Evolutionary conservation across 495 filamentous ascomycete genomes (phyloP), one percentile per base, ranked within the genome.

Genomic region (Penicillium coprophilum): DNA sequence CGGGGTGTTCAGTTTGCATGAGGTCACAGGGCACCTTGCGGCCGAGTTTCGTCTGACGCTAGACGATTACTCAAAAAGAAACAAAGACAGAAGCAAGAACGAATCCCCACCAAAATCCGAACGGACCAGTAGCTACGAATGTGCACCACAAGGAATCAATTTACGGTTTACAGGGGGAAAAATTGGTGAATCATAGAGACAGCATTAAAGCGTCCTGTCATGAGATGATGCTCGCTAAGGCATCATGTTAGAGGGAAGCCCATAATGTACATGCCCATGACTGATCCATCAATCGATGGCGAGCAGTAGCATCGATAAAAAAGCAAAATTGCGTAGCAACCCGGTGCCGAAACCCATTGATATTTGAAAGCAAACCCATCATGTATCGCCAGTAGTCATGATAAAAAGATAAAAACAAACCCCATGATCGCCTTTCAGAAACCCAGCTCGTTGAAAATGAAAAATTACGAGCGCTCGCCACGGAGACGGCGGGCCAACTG

Each of bases 401-500:
- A 79, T 69, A 72, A 64, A 41, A 71, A 64, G 58, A 71, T 69
- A 64, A 70, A 74, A 55, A 61, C 62, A 58, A 74, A 74, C 72
- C 76, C 76, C 74, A 47, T 75, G 57, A 79, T 79, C 76, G 76
- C 76, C 76, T 67, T 74, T 68, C 75, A 71, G 71, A 59, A 73
- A 70, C 56, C 41, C 52, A 54, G 43, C 52, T 54, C 52, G 11
- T 54, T 27, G 17, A 54, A 46, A 54, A 9, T 15, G 17, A 24
- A 38, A 46, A 69, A 71, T 62, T 88, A 89, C 75, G 85, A 86
- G 77, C 92, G 91, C 85, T 97, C 92, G 72, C 92, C 92, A 80
- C 92, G 91, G 80, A 96, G 91, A 73, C 92, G 90, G 67, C 92
- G 91, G 71, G 92, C 91, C 60, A 96, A 89, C 83, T 96, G 92